Percentiles rank a stretch among this genome's conserved stretches.
Evolutionary conservation across 768 basidiomycete genomes (phyloP).

Genomic region (Suillus occidentalis): DNA sequence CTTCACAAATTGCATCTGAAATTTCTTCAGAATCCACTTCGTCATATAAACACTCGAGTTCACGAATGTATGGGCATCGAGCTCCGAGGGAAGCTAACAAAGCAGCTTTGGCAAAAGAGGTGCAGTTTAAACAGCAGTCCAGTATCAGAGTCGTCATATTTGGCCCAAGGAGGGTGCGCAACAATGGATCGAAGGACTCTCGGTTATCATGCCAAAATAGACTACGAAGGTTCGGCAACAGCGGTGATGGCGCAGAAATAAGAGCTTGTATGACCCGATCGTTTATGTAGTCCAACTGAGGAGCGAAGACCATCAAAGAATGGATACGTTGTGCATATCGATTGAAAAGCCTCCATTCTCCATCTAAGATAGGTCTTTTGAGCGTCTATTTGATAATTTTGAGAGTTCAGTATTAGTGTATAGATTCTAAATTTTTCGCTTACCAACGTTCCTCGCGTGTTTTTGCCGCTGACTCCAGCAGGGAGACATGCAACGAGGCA

Average conservation of each 20-base stretch:
- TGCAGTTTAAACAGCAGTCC: not conserved
- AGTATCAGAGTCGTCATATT: not conserved
- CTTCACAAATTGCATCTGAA: not conserved
- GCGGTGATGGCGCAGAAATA: not conserved
- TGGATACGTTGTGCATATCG: not conserved
- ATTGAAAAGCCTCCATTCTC: not conserved
- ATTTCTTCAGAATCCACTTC: not conserved
- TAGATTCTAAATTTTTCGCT: not conserved
- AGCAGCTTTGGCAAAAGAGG: not conserved
- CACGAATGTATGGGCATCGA: not conserved
- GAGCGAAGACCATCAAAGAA: not conserved
- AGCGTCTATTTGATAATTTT: not conserved
- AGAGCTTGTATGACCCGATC: not conserved
- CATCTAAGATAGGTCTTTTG: not conserved
- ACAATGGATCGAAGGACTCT: not conserved
- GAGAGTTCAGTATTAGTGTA: not conserved
- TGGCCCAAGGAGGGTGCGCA: not conserved
- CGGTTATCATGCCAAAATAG: not conserved
- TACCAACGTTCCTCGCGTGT: not conserved
- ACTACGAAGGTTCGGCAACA: not conserved
- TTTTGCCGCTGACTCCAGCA: not conserved
- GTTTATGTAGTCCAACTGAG: not conserved
- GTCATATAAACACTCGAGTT: not conserved
- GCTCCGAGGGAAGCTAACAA: not conserved
- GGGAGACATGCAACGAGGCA: not conserved